Evolutionary conservation across 805 yeast species (phyloP), one percentile per base, ranked within the genome.

Genomic region (Ogataea trehalophila): DNA sequence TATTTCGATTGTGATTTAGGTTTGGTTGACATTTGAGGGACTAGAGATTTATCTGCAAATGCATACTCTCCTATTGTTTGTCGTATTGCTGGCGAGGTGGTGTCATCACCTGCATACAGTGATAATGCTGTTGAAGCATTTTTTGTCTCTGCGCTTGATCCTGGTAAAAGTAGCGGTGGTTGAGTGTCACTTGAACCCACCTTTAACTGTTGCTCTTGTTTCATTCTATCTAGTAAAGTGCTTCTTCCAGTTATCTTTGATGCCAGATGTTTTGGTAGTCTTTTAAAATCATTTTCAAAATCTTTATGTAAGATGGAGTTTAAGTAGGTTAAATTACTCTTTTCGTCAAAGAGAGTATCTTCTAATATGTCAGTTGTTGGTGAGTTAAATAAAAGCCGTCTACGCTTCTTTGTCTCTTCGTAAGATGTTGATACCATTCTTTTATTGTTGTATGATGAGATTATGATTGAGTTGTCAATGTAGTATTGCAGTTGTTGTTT

Each of bases 1-100:
- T 68, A 63, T 33, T 37, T 17, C 23, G 57, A 29, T 7, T 35
- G 61, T 3, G 69, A 66, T 41, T 51, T 50, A n/a, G 41, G 50
- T 11, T 23, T 15, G 9, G 14, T 17, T 23, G 43, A 34, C 8
- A 43, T 39, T n/a, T 48, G 46, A 1, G 68, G 65, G 8, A 63
- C 57, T 17, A 63, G 50, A 11, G 59, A 33, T 13, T 54, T 42
- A 38, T 64, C 56, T 1, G 67, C 60, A 49, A 50, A 57, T 16
- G 55, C 50, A 39, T 53, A 48, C 36, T 55, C 59, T 13, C 59
- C 51, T 4, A 47, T 18, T 9, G 43, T 39, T 15, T 16, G 18
- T 40, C 23, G 31, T 9, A 26, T 26, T 26, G 7, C 9, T 26
- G 31, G 11, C 4, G 31, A 26, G 9, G 31, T 26, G 9, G 11